Conservation (phyloP, 1,284 basidiomycete species). For the Ustilago crameri region DNA sequence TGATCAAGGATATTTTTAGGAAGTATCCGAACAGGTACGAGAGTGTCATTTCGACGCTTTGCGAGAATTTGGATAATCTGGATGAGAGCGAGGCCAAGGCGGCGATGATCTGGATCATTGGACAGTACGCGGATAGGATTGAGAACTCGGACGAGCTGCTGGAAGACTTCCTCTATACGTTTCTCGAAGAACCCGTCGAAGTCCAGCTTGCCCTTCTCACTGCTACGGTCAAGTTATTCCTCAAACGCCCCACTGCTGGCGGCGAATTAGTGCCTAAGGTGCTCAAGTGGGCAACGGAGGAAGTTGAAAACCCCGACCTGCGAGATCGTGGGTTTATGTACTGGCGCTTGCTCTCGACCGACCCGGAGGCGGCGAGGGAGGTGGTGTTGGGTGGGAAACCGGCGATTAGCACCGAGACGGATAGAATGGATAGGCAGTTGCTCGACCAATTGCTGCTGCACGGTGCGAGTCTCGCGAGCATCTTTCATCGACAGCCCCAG, state of each 20-base stretch:
- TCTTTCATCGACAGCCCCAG: slow-evolving; percentile 63
- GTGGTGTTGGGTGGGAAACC: slow-evolving; percentile 96
- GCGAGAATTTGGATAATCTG: slow-evolving; percentile 87
- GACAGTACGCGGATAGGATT: slow-evolving; percentile 95
- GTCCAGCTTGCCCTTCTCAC: slow-evolving; percentile 95
- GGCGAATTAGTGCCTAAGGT: slow-evolving; percentile 94
- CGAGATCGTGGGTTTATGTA: slow-evolving; percentile 99
- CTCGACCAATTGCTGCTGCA: slow-evolving; percentile 66
- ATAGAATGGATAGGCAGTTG: slow-evolving; percentile 78
- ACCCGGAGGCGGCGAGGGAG: slow-evolving; percentile 84
- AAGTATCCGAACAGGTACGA: slow-evolving; percentile 97
- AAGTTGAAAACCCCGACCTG: slow-evolving; percentile 95
- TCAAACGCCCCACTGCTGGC: slow-evolving; percentile 89
- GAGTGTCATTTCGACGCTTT: slow-evolving; percentile 89
- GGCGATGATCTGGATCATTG: slow-evolving; percentile 97
- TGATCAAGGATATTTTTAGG: slow-evolving; percentile 97
- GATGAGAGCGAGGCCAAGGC: slow-evolving; percentile 97
- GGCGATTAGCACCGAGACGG: slow-evolving; percentile 95
- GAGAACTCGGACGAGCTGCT: slow-evolving; percentile 95
- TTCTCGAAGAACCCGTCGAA: slow-evolving; percentile 92
- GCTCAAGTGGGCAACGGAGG: slow-evolving; percentile 95
- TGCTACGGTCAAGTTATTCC: slow-evolving; percentile 94
- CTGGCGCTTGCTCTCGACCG: slow-evolving; percentile 92
- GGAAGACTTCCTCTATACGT: slow-evolving; percentile 89
- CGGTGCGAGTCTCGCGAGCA: slow-evolving; percentile 56